These are phyloP conservation scores for Colletotrichum melonis DNA, from an alignment of 2,329 filamentous ascomycete genomes.

Conservation along the genomic window DNA sequence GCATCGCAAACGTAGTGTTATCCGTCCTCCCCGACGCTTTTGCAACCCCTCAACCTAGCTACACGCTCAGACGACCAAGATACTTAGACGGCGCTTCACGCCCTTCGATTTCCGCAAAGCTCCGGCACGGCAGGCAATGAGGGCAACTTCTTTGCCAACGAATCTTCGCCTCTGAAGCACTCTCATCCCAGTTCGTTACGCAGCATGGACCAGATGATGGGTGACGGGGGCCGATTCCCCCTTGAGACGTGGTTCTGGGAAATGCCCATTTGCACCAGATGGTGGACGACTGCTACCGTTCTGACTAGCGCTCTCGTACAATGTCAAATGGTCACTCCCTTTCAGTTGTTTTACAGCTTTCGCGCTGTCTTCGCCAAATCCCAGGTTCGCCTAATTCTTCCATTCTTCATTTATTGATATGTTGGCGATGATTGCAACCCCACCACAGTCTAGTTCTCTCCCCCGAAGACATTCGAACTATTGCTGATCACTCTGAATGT, in stretches of 20 bases:
- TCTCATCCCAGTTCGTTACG: background rate
- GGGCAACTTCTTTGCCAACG: background rate
- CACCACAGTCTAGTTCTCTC: background rate
- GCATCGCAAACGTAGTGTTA: background rate
- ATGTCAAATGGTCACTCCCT: constrained; percentile 91
- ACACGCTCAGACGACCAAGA: no score
- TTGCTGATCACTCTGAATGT: constrained; percentile 29
- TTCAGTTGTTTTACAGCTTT: constrained; percentile 97
- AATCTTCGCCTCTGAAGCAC: constrained; percentile 9
- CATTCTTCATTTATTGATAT: background rate
- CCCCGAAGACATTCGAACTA: background rate
- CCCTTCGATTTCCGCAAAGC: background rate
- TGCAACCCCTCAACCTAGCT: background rate
- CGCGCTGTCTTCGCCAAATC: constrained; percentile 90
- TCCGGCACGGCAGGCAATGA: constrained; percentile 8
- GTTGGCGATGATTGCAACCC: background rate
- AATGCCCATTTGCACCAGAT: constrained; percentile 94
- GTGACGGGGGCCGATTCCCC: constrained; percentile 74
- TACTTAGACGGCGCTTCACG: background rate
- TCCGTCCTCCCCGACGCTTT: background rate
- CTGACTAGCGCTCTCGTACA: constrained; percentile 90
- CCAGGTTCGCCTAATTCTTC: constrained; percentile 70
- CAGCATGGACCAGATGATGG: constrained; percentile 68
- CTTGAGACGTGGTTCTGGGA: constrained; percentile 99
- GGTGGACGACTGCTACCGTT: constrained; percentile 96